Evolutionary conservation across 495 filamentous ascomycete species (phyloP).

Genomic region (Wilcoxina mikolae): DNA sequence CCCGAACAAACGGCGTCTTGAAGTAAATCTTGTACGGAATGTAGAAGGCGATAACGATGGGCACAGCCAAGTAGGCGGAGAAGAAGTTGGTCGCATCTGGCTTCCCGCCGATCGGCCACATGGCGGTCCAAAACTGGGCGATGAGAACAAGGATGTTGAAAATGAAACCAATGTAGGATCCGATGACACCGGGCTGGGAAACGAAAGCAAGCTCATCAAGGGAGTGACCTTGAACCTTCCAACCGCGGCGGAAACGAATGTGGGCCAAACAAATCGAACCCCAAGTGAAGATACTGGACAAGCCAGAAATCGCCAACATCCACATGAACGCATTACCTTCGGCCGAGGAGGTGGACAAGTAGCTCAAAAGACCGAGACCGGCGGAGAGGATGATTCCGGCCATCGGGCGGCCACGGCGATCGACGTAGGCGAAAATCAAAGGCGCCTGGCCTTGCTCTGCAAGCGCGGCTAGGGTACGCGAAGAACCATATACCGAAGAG

Average conservation of each 20-base stretch:
- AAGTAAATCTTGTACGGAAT: constrained; percentile 66
- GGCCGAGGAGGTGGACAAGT: constrained; percentile 46
- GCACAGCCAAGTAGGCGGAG: constrained; percentile 57
- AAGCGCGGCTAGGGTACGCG: constrained; percentile 69
- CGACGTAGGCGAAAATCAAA: constrained; percentile 60
- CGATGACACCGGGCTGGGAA: constrained; percentile 63
- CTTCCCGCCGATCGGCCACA: constrained; percentile 50
- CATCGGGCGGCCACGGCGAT: constrained; percentile 68
- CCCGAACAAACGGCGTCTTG: constrained; percentile 49
- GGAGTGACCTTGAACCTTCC: constrained; percentile 52
- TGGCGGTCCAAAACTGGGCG: constrained; percentile 87
- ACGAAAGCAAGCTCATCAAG: constrained; percentile 65
- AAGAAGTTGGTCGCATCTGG: constrained; percentile 54
- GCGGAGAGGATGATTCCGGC: constrained; percentile 56
- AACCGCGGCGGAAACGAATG: constrained; percentile 79
- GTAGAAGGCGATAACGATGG: constrained; percentile 64
- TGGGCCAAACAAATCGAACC: constrained; percentile 74
- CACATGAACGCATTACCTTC: constrained; percentile 59
- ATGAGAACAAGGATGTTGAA: constrained; percentile 72
- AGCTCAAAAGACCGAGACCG: constrained; percentile 58
- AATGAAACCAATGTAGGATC: constrained; percentile 68
- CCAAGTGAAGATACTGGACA: constrained; percentile 90
- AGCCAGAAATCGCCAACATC: constrained; percentile 79
- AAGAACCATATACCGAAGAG: constrained; percentile 73
- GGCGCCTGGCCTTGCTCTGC: constrained; percentile 79